Base-by-base conservation (phyloP, 2,329 filamentous ascomycete species). In the Colletotrichum navitas region DNA sequence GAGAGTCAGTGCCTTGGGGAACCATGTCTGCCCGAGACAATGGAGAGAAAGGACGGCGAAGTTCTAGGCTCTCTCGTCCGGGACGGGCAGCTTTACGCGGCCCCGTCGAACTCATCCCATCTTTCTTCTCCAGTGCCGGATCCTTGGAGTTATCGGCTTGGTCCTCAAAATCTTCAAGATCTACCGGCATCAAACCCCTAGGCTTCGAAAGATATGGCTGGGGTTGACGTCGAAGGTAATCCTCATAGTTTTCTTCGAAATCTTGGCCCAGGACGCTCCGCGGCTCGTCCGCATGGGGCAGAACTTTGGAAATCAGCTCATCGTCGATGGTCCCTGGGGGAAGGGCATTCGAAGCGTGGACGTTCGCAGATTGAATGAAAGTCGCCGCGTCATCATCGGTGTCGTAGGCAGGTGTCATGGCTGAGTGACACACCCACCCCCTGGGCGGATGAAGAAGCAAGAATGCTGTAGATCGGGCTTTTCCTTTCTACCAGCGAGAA, bases 371-470 rank as follows among this genome's bases (percentile, higher is more conserved):
- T 32, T 36, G 45, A 18, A 2, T 14, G 54, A 60, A 66, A 52
- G 43, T 51, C 21, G 60, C n/a, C 21, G 52, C 54, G 59, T 71
- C 54, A 52, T 71, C 65, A 68, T 68, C 47, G 24, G 58, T 36
- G 55, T 63, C 65, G 49, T 63, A 60, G 26, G 43, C 68, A 16
- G 65, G 45, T 60, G 59, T 39, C 68, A 71, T 71, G 29, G 65
- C 65, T 64, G 18, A 36, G 10, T 10, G 24, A 32, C 16, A 14
- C 41, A 14, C 32, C 16, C 18, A 10, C 43, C 10, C 45, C 16
- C 21, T 36, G n/a, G 14, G 8, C 18, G 34, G 21, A 18, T 39
- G 43, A 12, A n/a, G 21, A 55, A n/a, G 5, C 7, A 29, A 34
- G 6, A 63, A 34, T 12, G n/a, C 24, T n/a, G 6, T n/a, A 10